phyloP scores from a whole-genome alignment of 2,329 filamentous ascomycete species.

The Penicillium decumbens region DNA sequence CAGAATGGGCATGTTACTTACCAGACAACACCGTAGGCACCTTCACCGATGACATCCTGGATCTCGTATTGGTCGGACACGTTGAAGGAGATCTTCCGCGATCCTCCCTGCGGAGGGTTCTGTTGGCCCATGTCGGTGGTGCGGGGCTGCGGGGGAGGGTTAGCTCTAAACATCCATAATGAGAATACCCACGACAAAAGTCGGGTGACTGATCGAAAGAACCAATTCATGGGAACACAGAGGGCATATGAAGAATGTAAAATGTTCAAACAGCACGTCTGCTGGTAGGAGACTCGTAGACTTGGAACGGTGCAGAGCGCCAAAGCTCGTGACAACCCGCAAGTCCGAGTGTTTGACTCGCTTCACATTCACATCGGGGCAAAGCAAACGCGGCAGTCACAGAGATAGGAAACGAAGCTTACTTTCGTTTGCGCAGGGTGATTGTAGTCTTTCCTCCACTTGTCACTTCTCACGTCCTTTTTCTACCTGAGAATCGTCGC shows the following conservation, averaged over 20 bases:
- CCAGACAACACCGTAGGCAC: constrained; percentile 98
- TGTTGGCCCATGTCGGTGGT: constrained; percentile 40
- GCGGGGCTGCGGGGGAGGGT: constrained; percentile 7
- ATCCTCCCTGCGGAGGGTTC: constrained; percentile 50
- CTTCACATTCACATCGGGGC: neutral
- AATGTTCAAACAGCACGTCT: neutral
- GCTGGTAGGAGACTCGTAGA: neutral
- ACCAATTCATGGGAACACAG: constrained; percentile 4
- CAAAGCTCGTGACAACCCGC: no score
- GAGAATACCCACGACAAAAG: neutral
- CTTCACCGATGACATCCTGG: constrained; percentile 97
- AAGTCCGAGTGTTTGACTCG: neutral
- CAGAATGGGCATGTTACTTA: constrained; percentile 47
- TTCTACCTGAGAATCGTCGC: neutral
- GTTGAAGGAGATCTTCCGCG: constrained; percentile 97
- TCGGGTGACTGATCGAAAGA: constrained; percentile 1
- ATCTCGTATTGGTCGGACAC: constrained; percentile 99
- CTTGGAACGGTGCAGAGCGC: neutral
- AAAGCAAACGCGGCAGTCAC: neutral
- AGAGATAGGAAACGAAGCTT: constrained; percentile 8
- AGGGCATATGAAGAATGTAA: neutral
- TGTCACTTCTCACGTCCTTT: neutral
- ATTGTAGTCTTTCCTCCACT: neutral
- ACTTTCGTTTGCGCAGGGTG: constrained; percentile 14
- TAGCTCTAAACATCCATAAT: constrained; percentile 5